phyloP scores from a whole-genome alignment of 2,329 filamentous ascomycete genomes.

The Davidsoniella australis region DNA sequence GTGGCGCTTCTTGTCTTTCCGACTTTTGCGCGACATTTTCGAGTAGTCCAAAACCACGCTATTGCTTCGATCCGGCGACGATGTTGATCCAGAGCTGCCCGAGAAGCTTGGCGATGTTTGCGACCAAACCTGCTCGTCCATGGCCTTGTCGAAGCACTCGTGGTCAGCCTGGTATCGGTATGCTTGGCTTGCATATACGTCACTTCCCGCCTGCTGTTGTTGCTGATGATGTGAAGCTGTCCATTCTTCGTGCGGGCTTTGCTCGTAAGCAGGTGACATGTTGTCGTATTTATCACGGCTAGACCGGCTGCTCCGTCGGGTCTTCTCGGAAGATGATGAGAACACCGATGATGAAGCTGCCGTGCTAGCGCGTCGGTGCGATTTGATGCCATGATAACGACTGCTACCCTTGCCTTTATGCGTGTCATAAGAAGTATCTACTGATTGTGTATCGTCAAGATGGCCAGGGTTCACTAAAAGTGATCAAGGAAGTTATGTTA shows the following conservation, averaged over 20 bases:
- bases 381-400: background rate
- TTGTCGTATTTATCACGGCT: background rate
- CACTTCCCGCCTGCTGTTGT: background rate
- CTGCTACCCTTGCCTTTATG: background rate
- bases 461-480: no score
- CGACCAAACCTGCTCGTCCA: background rate
- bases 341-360: background rate
- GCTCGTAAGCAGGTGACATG: no score
- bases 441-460: no score
- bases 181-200: background rate
- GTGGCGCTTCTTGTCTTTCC: background rate
- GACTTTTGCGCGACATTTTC: background rate
- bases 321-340: no score
- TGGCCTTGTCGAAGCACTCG: background rate
- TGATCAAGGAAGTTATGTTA: no score
- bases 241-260: no score
- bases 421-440: background rate
- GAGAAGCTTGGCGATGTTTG: background rate
- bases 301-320: background rate
- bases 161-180: background rate
- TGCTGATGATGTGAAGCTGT: background rate
- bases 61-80: background rate
- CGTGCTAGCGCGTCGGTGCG: background rate
- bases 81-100: background rate
- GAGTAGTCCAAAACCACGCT: slow-evolving; percentile 3